Evolutionary conservation across 345 rosid species (phyloP), one percentile per base, ranked within the genome.

Genomic region (Rhodamnia argentea): DNA sequence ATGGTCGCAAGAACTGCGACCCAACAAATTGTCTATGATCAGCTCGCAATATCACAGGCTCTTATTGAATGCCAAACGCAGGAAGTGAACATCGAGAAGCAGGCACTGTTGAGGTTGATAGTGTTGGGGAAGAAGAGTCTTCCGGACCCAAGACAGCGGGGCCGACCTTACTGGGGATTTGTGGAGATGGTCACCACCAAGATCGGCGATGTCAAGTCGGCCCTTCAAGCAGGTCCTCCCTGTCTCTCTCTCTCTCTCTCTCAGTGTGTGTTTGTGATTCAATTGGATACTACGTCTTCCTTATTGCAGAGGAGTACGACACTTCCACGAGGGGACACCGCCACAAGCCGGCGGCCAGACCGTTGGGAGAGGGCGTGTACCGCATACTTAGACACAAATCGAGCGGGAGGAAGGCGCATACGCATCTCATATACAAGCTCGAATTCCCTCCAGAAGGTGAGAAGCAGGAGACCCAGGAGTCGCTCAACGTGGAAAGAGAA

Each of bases 91-190:
- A 89, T 94, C 10, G 94, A 94, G 89, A 88, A 93, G 89, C 91
- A 92, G 88, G 55, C 90, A 2, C 85, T 93, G 87, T 13, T 95
- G 87, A 90, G 97, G 44, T 91, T 93, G 88, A 90, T 93, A 55
- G 92, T 96, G 55, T 93, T 93, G 96, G 98, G 96, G 37, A 84
- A 90, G 82, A 96, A 96, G 88, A 90, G 87, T 86, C 92, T 95
- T 83, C 99, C 96, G 4, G 93, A 94, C 87, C 96, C 94, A 6
- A 86, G 90, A 84, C 86, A 92, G 86, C 94, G 87, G 56, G 89
- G 92, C 26, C 92, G 89, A 52, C 93, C 98, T 26, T 94, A 86
- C 81, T 94, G 97, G 99, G 95, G 97, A 20, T 96, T 93, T 85
- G 95, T 96, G 6, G 97, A 94, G 40, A 62, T 94, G 93, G 96